Evolutionary conservation across 2,329 filamentous ascomycete species (phyloP), one percentile per base, ranked within the genome.

Genomic region (Neopestalotiopsis sp.): DNA sequence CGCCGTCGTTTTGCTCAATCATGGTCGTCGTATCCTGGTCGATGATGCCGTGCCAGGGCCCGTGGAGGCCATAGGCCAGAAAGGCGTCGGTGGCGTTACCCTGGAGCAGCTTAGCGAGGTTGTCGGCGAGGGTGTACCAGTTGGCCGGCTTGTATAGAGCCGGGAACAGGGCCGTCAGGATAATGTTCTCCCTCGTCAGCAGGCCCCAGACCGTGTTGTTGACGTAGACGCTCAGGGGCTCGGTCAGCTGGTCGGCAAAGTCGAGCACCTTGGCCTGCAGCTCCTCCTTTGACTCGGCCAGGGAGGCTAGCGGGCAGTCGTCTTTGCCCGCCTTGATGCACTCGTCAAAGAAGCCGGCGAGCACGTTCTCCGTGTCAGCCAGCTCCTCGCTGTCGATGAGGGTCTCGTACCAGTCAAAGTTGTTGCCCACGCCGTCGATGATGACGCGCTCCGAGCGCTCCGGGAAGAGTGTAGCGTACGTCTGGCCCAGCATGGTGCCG

Each of bases 291-390:
- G 83, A 78, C 2, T 75, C 71, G 10, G 78, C 79, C 12, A 83
- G 69, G 0, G 77, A 75, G 0, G 80, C 79, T 34, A 87, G 72
- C 1, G 81, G 75, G 69, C 85, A 88, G n/a, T 76, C 78, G n/a
- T 76, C 78, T 4, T 81, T 71, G 2, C 85, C 84, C 1, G 86
- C 86, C 60, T 81, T 80, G 71, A 82, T 79, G 72, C 86, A 88
- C 62, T 82, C 80, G 20, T 82, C 78, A 65, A 83, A 80, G 70
- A 87, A 85, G 10, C 75, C 80, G 1, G 76, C 72, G 40, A 84
- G 77, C 0, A 81, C 80, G 38, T 79, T 75, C 64, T 85, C 83
- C 17, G 82, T 82, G 70, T 86, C 81, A n/a, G 75, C 71, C 1
- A 84, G 72, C 59, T 80, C 78, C 58, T 82, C 82, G 3, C 68